A percentile compares a stretch with the other conserved stretches of the same genome.
Evolutionary conservation across 345 rosid species (phyloP).

Genomic region (Salix caprea): DNA sequence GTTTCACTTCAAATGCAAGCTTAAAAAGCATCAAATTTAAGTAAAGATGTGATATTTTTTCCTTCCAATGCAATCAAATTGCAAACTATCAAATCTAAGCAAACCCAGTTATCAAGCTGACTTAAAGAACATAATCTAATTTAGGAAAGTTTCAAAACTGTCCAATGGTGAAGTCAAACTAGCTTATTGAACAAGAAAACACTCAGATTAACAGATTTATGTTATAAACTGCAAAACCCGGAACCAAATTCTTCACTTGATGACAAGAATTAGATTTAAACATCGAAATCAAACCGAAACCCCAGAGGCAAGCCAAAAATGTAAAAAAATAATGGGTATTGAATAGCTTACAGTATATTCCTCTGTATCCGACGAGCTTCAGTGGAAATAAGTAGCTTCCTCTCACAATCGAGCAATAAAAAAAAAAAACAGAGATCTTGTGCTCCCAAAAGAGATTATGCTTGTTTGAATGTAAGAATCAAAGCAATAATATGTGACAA

Average conservation of each 20-base stretch:
- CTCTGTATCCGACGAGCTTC: neutral
- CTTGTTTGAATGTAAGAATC: neutral
- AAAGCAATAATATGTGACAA: neutral
- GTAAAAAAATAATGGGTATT: neutral
- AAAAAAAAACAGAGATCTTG: no score
- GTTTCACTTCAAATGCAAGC: no score
- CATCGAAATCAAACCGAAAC: neutral
- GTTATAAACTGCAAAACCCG: neutral
- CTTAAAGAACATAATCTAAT: neutral
- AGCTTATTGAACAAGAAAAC: neutral
- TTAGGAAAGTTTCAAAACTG: neutral
- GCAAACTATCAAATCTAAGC: no score
- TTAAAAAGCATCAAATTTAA: neutral
- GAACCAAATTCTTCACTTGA: neutral
- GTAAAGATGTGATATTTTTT: no score
- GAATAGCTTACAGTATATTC: constrained; percentile 2
- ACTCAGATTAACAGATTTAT: neutral
- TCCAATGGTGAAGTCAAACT: neutral
- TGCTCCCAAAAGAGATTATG: neutral
- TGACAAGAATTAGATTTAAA: neutral
- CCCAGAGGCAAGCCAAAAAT: neutral
- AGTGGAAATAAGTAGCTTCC: neutral
- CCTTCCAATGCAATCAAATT: neutral
- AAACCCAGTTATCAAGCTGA: neutral
- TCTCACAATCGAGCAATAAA: neutral